Base-by-base conservation (phyloP, 345 rosid genomes). In the Xanthoceras sorbifolium region DNA sequence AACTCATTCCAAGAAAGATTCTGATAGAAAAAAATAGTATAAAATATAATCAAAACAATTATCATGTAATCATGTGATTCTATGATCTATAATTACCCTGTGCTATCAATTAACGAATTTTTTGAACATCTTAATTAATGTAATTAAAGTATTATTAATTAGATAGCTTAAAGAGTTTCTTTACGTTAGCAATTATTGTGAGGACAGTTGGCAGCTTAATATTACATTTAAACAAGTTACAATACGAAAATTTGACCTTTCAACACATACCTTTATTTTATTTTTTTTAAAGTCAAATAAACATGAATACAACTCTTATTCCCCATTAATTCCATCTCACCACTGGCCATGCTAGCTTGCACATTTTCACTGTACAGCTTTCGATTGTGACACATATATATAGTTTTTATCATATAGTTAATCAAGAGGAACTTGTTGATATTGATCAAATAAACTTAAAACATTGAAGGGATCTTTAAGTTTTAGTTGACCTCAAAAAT, bases 121-220 rank as follows among this genome's bases (percentile, higher is more conserved):
- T 36, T 2, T n/a, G n/a, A n/a, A n/a, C n/a, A n/a, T n/a, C n/a
- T n/a, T n/a, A n/a, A n/a, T n/a, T n/a, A 36, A 36, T 36, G 8
- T 5, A 36, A 36, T 36, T 9, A 9, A 36, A 36, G 9, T 36
- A 69, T 46, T n/a, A n/a, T n/a, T n/a, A n/a, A n/a, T n/a, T 34
- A 64, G 72, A 11, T 78, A 64, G 71, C 80, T 78, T 78, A 48
- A 64, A 9, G 31, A 71, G 29, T 67, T 32, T 44, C 7, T 72
- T 65, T 61, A 78, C 38, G 34, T 66, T 34, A 55, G n/a, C 63
- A 40, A 52, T 71, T 48, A 22, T 72, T 59, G 32, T 32, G 18
- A 54, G 61, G 31, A 72, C 65, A 71, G 66, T 36, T 72, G 76
- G 76, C 64, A 54, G 9, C 60, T 54, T 54, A 20, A 54, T 48